Percentiles rank a stretch among this genome's conserved stretches.
Conservation (phyloP, 2,329 filamentous ascomycete genomes). For the Hypomyces perniciosus region DNA sequence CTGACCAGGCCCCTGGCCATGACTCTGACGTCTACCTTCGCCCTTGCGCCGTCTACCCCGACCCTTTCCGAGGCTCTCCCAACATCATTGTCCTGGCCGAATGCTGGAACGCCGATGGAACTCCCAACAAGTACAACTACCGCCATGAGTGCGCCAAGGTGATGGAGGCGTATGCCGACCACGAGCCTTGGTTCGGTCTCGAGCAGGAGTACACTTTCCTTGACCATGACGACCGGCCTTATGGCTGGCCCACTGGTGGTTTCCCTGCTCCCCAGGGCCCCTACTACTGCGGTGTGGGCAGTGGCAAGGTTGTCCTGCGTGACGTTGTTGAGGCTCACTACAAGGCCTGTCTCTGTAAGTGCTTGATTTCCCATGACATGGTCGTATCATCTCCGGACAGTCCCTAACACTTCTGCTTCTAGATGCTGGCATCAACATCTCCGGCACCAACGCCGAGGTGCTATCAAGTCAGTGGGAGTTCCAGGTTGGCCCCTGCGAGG, state of each 20-base stretch:
- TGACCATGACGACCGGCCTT: conserved; percentile 78
- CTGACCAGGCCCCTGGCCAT: conserved; percentile 83
- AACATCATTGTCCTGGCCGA: conserved; percentile 94
- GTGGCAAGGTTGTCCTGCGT: conserved; percentile 94
- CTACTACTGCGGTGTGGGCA: conserved; percentile 81
- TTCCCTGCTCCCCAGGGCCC: conserved; percentile 68
- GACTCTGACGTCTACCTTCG: conserved; percentile 98
- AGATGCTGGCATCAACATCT: conserved; percentile 82
- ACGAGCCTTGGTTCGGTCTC: conserved; percentile 94
- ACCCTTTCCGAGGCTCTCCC: conserved; percentile 82
- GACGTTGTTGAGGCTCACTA: conserved; percentile 78
- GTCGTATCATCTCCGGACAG: neutral
- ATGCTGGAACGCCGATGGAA: conserved; percentile 90
- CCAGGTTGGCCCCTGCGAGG: conserved; percentile 86
- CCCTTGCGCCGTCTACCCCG: conserved; percentile 81
- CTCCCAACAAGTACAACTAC: conserved; percentile 98
- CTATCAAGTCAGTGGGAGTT: conserved; percentile 98
- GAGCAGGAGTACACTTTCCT: conserved; percentile 89
- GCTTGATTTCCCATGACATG: neutral
- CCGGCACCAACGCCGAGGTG: conserved; percentile 97
- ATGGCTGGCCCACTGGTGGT: conserved; percentile 64
- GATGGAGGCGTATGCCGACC: conserved; percentile 78
- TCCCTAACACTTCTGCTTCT: conserved; percentile 7
- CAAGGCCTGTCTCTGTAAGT: conserved; percentile 60
- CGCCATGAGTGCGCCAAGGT: conserved; percentile 85